Conservation (phyloP, 805 yeast genomes). For the Barnettozyma populi region DNA sequence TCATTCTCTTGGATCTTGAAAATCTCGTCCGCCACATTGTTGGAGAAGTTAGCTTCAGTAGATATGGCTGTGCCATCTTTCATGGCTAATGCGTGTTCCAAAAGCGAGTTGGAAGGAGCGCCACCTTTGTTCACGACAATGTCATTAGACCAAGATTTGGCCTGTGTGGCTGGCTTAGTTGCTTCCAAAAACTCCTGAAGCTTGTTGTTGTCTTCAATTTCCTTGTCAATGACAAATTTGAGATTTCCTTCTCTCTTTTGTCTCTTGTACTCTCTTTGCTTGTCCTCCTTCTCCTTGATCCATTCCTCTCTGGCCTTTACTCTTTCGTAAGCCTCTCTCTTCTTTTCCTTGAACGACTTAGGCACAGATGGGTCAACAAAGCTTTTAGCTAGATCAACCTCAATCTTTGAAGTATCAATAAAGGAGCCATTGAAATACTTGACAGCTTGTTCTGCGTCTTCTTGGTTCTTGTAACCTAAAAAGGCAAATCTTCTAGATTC, state of each 20-base stretch:
- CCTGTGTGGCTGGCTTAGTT: constrained; percentile 69
- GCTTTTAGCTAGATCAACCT: constrained; percentile 78
- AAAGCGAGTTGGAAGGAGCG: constrained; percentile 31
- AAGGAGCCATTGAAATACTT: constrained; percentile 69
- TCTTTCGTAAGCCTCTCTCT: constrained; percentile 43
- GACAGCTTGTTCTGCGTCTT: constrained; percentile 77
- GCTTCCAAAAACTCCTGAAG: constrained; percentile 78
- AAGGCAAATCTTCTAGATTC: constrained; percentile 91
- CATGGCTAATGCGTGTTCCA: constrained; percentile 36
- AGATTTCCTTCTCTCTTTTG: constrained; percentile 25
- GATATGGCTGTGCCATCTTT: constrained; percentile 19
- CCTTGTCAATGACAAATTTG: constrained; percentile 42
- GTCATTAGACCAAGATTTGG: constrained; percentile 65
- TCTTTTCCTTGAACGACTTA: constrained; percentile 50
- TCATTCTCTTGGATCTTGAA: constrained; percentile 30
- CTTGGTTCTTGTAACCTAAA: constrained; percentile 70
- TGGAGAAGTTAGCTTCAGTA: constrained; percentile 15
- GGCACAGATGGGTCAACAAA: constrained; percentile 83
- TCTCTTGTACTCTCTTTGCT: constrained; percentile 32
- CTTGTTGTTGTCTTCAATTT: constrained; percentile 58
- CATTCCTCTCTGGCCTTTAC: constrained; percentile 45
- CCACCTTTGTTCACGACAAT: constrained; percentile 32
- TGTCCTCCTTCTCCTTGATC: constrained; percentile 34
- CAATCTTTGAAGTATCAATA: constrained; percentile 75
- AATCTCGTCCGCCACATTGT: constrained; percentile 22